Percentiles rank a stretch among this genome's conserved stretches.
Evolutionary conservation across 2,329 filamentous ascomycete genomes (phyloP).

Genomic region (Hypoxylon sp.): DNA sequence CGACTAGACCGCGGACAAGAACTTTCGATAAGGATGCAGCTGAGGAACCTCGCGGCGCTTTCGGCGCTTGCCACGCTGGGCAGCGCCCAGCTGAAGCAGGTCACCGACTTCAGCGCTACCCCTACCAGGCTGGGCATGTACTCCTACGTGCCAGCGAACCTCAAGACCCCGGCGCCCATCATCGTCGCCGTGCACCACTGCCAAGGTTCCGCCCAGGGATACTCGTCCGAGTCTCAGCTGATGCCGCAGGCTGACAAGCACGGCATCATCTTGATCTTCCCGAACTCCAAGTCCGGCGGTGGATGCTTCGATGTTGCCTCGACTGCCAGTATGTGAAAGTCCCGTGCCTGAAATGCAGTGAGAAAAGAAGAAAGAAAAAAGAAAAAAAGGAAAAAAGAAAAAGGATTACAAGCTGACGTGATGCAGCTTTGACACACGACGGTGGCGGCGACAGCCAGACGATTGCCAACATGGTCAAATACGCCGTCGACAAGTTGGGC

Average conservation of each 20-base stretch:
- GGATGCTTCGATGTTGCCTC: conserved; percentile 72
- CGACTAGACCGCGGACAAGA: background rate
- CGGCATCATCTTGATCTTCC: conserved; percentile 67
- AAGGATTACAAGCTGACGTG: conserved; percentile 3
- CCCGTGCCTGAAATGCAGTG: no score
- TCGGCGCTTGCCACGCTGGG: conserved; percentile 44
- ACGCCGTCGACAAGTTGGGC: conserved; percentile 51
- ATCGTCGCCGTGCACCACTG: conserved; percentile 70
- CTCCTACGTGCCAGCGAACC: conserved; percentile 49
- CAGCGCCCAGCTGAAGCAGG: conserved; percentile 48
- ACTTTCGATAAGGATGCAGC: conserved; percentile 4
- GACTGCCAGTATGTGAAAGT: conserved; percentile 50
- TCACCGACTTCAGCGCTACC: conserved; percentile 50
- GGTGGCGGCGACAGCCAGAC: conserved; percentile 56
- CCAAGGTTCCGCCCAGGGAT: conserved; percentile 63
- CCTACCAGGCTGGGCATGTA: conserved; percentile 53
- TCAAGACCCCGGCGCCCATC: conserved; percentile 54
- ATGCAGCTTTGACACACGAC: conserved; percentile 49
- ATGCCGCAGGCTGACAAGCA: conserved; percentile 64
- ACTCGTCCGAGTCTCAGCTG: conserved; percentile 64
- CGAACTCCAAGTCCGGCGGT: conserved; percentile 55
- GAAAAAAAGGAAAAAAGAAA: no score
- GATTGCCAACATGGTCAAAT: conserved; percentile 54
- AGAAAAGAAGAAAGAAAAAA: no score
- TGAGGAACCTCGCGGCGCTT: background rate